Percentiles rank a stretch among this genome's conserved stretches.
Conservation (phyloP, 495 filamentous ascomycete genomes). For the Aspergillus conjunctus region DNA sequence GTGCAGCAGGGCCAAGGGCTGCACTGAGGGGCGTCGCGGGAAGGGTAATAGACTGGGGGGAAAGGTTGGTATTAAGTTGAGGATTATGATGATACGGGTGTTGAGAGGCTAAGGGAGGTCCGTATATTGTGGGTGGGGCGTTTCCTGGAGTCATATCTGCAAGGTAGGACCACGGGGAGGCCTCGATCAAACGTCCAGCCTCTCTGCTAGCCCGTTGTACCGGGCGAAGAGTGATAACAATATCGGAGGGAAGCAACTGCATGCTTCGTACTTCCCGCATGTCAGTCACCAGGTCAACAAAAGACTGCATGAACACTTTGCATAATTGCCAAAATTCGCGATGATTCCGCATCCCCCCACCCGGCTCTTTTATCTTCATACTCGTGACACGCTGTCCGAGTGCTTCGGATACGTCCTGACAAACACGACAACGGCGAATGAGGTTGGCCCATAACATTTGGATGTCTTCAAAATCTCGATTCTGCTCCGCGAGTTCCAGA, state of each 20-base stretch:
- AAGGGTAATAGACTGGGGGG: constrained; percentile 46
- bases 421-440: constrained; percentile 63
- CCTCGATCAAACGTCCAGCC: constrained; percentile 69
- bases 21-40: constrained; percentile 77
- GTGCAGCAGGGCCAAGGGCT: constrained; percentile 82
- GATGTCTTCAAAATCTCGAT: constrained; percentile 52
- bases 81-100: constrained; percentile 41
- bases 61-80: constrained; percentile 37
- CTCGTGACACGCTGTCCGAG: constrained; percentile 71
- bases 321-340: constrained; percentile 81
- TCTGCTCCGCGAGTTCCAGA: constrained; percentile 48
- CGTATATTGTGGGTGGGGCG: constrained; percentile 39
- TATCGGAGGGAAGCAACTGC: constrained; percentile 64
- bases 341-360: constrained; percentile 66
- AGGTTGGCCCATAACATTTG: constrained; percentile 69
- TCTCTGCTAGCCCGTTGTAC: constrained; percentile 77
- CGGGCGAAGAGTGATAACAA: constrained; percentile 70
- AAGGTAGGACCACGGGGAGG: constrained; percentile 72
- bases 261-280: constrained; percentile 69
- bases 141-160: constrained; percentile 41
- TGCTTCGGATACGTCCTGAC: constrained; percentile 64
- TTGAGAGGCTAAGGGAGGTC: constrained; percentile 40
- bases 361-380: constrained; percentile 83
- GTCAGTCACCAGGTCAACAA: constrained; percentile 69
- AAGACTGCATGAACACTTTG: constrained; percentile 74